Evolutionary conservation across 805 yeast genomes (phyloP).

Genomic region (Lipomyces lipofer): DNA sequence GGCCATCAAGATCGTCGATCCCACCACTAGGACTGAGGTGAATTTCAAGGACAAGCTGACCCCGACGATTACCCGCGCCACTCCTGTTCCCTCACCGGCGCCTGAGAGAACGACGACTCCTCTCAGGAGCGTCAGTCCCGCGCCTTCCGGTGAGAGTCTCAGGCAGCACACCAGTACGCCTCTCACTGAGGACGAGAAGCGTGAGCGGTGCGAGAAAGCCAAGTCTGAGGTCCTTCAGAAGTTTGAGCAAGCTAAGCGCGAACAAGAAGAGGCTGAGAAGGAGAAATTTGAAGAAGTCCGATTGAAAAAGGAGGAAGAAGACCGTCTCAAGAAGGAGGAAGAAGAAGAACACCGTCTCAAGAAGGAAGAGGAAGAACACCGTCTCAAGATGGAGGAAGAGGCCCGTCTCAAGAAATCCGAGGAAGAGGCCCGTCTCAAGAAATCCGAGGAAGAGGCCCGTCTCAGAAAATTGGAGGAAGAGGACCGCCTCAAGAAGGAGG

Average conservation of each 20-base stretch:
- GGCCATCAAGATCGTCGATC: constrained; percentile 33
- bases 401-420: constrained; percentile 31
- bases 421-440: constrained; percentile 14
- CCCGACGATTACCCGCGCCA: constrained; percentile 6
- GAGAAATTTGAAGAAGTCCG: constrained; percentile 15
- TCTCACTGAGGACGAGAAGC: constrained; percentile 29
- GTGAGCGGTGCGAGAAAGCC: constrained; percentile 26
- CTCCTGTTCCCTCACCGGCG: constrained; percentile 1
- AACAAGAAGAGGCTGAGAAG: constrained; percentile 21
- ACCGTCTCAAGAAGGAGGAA: constrained; percentile 13
- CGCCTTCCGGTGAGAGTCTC: constrained; percentile 12
- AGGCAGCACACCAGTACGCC: constrained; percentile 24
- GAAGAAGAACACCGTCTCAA: constrained; percentile 20
- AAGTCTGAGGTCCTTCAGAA: constrained; percentile 25
- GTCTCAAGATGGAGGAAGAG: constrained; percentile 27
- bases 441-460: constrained; percentile 9
- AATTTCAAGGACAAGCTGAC: constrained; percentile 15
- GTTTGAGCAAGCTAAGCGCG: constrained; percentile 7
- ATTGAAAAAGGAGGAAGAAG: constrained; percentile 15
- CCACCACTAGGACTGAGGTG: constrained; percentile 29
- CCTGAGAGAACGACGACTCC: constrained; percentile 19
- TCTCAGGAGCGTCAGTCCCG: constrained; percentile 10
- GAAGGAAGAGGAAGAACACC: constrained; percentile 20
- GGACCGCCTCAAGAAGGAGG: constrained; percentile 17
- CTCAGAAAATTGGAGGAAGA: constrained; percentile 24